Conservation (phyloP, 495 filamentous ascomycete species). For the Penicillium malachiteum region DNA sequence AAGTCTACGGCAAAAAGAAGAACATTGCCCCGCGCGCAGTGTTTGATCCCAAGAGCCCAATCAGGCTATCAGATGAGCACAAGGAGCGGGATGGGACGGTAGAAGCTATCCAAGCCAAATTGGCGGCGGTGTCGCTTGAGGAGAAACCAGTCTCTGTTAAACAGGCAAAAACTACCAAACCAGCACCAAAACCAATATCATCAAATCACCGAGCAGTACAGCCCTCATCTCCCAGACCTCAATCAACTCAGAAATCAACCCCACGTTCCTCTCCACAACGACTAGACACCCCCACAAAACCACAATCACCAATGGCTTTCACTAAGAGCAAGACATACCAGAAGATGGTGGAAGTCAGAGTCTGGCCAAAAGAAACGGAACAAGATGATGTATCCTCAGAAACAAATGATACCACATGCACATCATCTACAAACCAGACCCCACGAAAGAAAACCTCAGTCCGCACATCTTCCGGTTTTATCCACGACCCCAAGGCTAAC, state of each 20-base stretch:
- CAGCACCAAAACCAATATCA: not conserved
- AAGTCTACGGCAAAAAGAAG: slow-evolving; percentile 45
- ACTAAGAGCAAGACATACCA: slow-evolving; percentile 16
- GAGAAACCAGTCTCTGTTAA: slow-evolving; percentile 12
- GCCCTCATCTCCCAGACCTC: too few species aligned
- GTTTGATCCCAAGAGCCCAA: slow-evolving; percentile 40
- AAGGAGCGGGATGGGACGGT: slow-evolving; percentile 21
- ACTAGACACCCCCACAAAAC: slow-evolving; percentile 1
- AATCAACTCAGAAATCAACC: too few species aligned
- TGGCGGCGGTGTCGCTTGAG: slow-evolving; percentile 35
- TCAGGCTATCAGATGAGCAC: not conserved
- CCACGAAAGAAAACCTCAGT: slow-evolving; percentile 15
- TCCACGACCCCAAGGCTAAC: slow-evolving; percentile 38
- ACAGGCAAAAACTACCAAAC: not conserved
- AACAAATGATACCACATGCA: not conserved
- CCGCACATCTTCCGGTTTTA: slow-evolving; percentile 35
- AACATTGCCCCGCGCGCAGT: slow-evolving; percentile 42
- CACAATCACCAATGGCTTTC: slow-evolving; percentile 1
- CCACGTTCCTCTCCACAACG: not conserved
- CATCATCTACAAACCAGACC: not conserved
- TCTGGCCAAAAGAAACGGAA: slow-evolving; percentile 7
- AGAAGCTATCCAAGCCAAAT: slow-evolving; percentile 30
- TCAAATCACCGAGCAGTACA: not conserved
- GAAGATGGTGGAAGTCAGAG: slow-evolving; percentile 37
- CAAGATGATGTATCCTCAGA: not conserved